Conservation (phyloP, 306 rosid species). For the Cotoneaster glaucophyllus region DNA sequence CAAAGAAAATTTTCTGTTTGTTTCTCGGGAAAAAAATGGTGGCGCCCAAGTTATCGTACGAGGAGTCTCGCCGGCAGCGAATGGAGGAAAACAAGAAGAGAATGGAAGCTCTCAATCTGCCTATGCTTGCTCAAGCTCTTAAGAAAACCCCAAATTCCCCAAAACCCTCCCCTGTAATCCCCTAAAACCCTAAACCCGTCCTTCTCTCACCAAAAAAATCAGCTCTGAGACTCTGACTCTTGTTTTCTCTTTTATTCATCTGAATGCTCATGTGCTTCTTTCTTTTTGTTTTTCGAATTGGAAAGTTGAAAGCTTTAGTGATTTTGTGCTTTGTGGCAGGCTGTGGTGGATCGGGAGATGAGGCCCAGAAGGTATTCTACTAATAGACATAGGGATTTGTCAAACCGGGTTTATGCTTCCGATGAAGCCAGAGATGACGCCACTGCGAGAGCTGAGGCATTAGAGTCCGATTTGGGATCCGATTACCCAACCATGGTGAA, state of each 20-base stretch:
- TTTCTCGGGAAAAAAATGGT: conserved; percentile 22
- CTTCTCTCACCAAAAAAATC: neutral
- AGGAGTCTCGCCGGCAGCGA: conserved; percentile 56
- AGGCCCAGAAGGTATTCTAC: conserved; percentile 44
- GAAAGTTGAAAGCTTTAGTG: neutral
- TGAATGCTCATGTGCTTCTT: neutral
- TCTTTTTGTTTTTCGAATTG: neutral
- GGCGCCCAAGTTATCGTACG: conserved; percentile 36
- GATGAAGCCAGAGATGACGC: conserved; percentile 54
- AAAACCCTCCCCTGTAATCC: conserved; percentile 41
- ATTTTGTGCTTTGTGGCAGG: conserved; percentile 18
- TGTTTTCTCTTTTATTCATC: neutral
- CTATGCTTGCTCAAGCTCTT: conserved; percentile 51
- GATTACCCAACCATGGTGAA: conserved; percentile 44
- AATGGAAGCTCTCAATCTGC: conserved; percentile 71
- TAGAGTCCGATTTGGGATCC: conserved; percentile 34
- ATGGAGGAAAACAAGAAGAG: conserved; percentile 70
- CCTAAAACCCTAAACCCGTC: neutral
- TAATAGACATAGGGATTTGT: conserved; percentile 43
- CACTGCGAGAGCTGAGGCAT: conserved; percentile 45
- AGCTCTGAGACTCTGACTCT: neutral
- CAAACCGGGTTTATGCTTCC: conserved; percentile 56
- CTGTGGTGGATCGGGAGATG: conserved; percentile 33
- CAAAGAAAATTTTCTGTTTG: neutral
- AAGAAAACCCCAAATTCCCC: conserved; percentile 32